phyloP scores from a whole-genome alignment of 345 rosid genomes.

The Excoecaria agallocha region DNA sequence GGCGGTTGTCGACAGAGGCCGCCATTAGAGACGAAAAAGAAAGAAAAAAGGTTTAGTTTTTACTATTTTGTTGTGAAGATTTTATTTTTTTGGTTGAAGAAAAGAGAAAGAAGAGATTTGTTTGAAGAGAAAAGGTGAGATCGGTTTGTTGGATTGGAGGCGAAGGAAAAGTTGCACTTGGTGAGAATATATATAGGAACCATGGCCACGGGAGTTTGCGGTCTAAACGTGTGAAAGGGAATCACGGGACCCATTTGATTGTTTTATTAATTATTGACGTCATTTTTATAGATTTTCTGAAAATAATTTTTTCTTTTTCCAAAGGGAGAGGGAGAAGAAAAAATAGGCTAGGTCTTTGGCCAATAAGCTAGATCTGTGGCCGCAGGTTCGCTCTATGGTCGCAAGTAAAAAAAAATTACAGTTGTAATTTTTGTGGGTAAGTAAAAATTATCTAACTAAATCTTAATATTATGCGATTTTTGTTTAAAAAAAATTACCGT shows the following conservation, averaged over 20 bases:
- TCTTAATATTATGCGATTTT: too few species aligned
- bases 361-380: not conserved
- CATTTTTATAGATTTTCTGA: not conserved
- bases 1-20: conserved; percentile 78
- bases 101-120: not conserved
- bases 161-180: conserved; percentile 1
- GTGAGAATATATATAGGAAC: conserved; percentile 24
- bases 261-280: not conserved
- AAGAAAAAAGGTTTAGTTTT: too few species aligned
- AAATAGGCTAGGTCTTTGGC: too few species aligned
- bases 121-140: too few species aligned
- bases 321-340: not conserved
- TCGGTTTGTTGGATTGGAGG: conserved; percentile 12
- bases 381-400: too few species aligned
- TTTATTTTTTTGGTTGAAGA: not conserved
- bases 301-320: not conserved
- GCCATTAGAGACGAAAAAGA: conserved; percentile 44
- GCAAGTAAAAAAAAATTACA: too few species aligned
- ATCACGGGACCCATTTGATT: conserved; percentile 13
- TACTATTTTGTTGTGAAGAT: not conserved
- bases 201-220: not conserved
- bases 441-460: too few species aligned
- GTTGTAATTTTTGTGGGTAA: too few species aligned
- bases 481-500: too few species aligned
- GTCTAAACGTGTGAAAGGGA: conserved; percentile 5